A percentile compares a stretch with the other conserved stretches of the same genome.
These are phyloP conservation scores for Sarcodon aspratus DNA, from an alignment of 768 basidiomycete genomes.

Conservation along the genomic window DNA sequence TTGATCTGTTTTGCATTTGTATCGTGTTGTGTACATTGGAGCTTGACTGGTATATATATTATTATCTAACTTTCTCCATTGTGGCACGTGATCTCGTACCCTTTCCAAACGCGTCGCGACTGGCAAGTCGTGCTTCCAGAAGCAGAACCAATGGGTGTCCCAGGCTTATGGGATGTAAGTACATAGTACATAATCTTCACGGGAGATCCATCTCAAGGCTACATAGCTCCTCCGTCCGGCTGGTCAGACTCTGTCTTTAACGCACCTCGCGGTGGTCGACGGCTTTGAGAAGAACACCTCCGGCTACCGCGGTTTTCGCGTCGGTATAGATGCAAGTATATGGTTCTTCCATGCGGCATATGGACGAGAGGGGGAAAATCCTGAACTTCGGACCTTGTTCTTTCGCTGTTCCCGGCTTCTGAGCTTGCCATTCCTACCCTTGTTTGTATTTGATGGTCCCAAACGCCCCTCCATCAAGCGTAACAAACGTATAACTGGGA, in stretches of 20 bases:
- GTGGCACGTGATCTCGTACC: too few species aligned
- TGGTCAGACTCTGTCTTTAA: conserved; percentile 60
- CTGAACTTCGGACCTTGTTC: conserved; percentile 73
- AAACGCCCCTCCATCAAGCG: conserved; percentile 74
- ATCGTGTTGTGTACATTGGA: neutral
- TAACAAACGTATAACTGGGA: conserved; percentile 56
- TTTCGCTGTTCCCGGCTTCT: conserved; percentile 78
- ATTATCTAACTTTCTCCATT: conserved; percentile 8
- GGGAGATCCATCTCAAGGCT: neutral
- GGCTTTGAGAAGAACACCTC: conserved; percentile 61
- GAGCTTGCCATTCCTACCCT: conserved; percentile 67
- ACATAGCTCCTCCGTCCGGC: conserved; percentile 59
- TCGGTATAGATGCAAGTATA: conserved; percentile 80
- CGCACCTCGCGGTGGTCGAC: conserved; percentile 61
- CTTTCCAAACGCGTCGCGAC: too few species aligned
- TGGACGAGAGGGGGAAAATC: conserved; percentile 75
- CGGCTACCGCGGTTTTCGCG: conserved; percentile 58
- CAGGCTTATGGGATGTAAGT: conserved; percentile 40
- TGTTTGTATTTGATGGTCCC: conserved; percentile 91
- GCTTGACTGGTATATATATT: conserved; percentile 2
- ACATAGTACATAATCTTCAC: neutral
- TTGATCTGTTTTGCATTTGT: neutral
- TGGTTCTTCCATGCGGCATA: conserved; percentile 77
- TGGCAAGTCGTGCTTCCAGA: too few species aligned
- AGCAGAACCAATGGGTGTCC: conserved; percentile 27